A percentile compares a stretch with the other conserved stretches of the same genome.
Evolutionary conservation across 2,329 filamentous ascomycete genomes (phyloP).

Genomic region (Sporothrix humicola): DNA sequence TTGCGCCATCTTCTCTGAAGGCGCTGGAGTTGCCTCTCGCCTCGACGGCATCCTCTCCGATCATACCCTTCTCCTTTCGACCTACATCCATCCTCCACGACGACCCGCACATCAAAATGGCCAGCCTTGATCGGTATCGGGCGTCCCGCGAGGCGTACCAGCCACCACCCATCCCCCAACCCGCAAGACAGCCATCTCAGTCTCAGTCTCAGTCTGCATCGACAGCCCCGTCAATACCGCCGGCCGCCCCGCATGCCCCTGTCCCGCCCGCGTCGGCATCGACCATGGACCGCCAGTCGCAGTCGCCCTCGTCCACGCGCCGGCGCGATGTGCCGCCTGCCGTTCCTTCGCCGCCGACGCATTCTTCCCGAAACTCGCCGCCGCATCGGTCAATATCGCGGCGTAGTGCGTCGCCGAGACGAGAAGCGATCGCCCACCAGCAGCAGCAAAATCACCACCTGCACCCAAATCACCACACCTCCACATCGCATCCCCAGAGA

Average conservation of each 20-base stretch:
- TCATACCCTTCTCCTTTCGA: background rate
- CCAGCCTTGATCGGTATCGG: slow-evolving; percentile 65
- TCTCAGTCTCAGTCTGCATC: slow-evolving; percentile 27
- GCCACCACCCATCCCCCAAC: slow-evolving; percentile 54
- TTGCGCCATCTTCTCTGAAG: slow-evolving; percentile 4
- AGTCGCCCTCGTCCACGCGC: slow-evolving; percentile 38
- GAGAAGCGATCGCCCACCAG: slow-evolving; percentile 40
- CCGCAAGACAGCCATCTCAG: slow-evolving; percentile 36
- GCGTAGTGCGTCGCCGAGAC: slow-evolving; percentile 47
- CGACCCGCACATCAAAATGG: slow-evolving; percentile 50
- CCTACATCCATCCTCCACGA: background rate
- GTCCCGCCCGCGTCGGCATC: background rate
- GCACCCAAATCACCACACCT: background rate
- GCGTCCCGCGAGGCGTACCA: slow-evolving; percentile 63
- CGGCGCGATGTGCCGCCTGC: slow-evolving; percentile 65
- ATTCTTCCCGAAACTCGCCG: slow-evolving; percentile 61
- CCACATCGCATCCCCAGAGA: slow-evolving; percentile 14
- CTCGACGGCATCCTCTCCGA: background rate
- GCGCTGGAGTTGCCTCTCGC: slow-evolving; percentile 14
- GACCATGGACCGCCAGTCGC: slow-evolving; percentile 50
- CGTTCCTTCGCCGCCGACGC: slow-evolving; percentile 65
- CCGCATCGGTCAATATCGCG: slow-evolving; percentile 54
- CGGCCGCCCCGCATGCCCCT: background rate
- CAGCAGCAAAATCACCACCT: background rate
- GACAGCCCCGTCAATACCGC: slow-evolving; percentile 2